Base-by-base conservation (phyloP, 23 red algal genomes). In the Chondrus crispus region DNA sequence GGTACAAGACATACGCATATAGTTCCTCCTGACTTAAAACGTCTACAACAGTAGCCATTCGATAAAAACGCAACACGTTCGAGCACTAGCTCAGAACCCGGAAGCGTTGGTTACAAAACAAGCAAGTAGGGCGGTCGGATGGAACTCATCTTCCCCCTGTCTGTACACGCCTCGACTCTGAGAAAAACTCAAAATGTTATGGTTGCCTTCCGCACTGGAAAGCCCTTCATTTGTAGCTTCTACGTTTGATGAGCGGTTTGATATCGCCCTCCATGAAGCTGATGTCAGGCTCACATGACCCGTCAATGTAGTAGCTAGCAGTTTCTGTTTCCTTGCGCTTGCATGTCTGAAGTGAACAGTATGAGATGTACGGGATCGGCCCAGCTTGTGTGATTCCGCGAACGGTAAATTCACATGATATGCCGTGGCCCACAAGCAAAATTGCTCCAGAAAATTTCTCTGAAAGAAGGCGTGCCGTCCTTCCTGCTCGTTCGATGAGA, bases 321-420 rank as follows among this genome's bases (percentile, higher is more conserved):
- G 42, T n/a, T 1, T 86, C 40, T 12, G 66, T 43, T 3, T 12
- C 42, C 6, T 22, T 57, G 16, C 18, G 62, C 51, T 53, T 55
- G n/a, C 82, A 86, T 1, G 82, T 86, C 51, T 86, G 82, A 38
- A 86, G 28, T n/a, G 82, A 86, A 86, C 82, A 86, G 36, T 86
- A 86, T 1, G 82, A 6, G 70, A 86, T 86, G 38, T 71, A 86
- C 4, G 82, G 82, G 26, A 38, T 37, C 11, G 41, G 58, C n/a
- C 82, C 82, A 2, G 82, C 54, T 6, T 69, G 38, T 20, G 82
- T 86, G n/a, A 86, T 20, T 9, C 82, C 82, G 35, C 82, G 82
- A 47, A 62, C 82, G 16, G 20, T 71, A 44, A 86, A 86, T 66
- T 86, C 82, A 22, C 82, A 86, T 42, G 82, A 69, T 62, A 86